Conservation (phyloP, 2,329 filamentous ascomycete species). For the Rhynchosporium graminicola region DNA sequence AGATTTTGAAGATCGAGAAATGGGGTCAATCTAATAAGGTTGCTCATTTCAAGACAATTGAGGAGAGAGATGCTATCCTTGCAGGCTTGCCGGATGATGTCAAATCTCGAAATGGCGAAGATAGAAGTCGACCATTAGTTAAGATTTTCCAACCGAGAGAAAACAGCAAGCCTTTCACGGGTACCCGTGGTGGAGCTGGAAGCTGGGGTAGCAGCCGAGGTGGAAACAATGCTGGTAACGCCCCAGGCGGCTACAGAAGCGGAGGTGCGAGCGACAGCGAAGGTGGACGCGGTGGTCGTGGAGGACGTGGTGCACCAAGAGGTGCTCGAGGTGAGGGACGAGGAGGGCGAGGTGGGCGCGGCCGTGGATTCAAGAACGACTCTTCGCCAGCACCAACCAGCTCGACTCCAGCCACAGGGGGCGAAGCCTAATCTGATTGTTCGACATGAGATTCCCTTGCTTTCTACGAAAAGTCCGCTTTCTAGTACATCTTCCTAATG, state of each 20-base stretch:
- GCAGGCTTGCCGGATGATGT: constrained; percentile 72
- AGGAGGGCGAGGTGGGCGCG: constrained; percentile 43
- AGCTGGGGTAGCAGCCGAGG: constrained; percentile 69
- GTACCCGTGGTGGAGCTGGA: constrained; percentile 64
- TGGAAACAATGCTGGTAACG: constrained; percentile 53
- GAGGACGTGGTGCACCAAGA: constrained; percentile 59
- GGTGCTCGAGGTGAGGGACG: constrained; percentile 57
- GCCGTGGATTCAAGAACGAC: constrained; percentile 56
- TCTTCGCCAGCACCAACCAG: constrained; percentile 50
- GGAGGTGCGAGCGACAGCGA: constrained; percentile 77
- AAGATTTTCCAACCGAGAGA: constrained; percentile 78
- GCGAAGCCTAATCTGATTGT: constrained; percentile 36
- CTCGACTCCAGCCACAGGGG: constrained; percentile 49
- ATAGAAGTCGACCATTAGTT: constrained; percentile 77
- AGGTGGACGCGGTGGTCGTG: constrained; percentile 55
- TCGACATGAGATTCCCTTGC: constrained; percentile 33
- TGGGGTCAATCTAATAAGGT: constrained; percentile 80
- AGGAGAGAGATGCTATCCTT: constrained; percentile 81
- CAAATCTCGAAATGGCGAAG: constrained; percentile 69
- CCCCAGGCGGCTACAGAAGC: constrained; percentile 78
- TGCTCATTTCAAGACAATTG: constrained; percentile 76
- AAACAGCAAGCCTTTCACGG: constrained; percentile 51
- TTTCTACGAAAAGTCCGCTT: constrained; percentile 37
- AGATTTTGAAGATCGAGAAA: constrained; percentile 78
- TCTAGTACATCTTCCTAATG: constrained; percentile 40